Evolutionary conservation across 1,139 yeast genomes (phyloP).

Genomic region (Kodamaea alishanica): DNA sequence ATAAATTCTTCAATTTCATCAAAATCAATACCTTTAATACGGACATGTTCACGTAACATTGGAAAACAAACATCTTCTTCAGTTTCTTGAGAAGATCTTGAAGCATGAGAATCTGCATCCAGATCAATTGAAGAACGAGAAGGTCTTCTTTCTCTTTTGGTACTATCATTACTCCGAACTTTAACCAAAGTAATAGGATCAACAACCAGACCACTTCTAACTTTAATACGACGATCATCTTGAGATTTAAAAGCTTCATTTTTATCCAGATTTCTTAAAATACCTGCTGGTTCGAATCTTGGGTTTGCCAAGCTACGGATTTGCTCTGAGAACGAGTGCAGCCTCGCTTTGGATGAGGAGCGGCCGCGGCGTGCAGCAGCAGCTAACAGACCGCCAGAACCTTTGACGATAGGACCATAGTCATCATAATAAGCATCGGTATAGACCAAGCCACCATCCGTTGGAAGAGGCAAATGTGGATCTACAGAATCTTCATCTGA

Average conservation of each 20-base stretch:
- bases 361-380: conserved; percentile 21
- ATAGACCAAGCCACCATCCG: not conserved
- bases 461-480: not conserved
- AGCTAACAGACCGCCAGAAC: conserved; percentile 14
- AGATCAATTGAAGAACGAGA: conserved; percentile 47
- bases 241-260: not conserved
- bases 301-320: conserved; percentile 13
- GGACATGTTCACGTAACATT: conserved; percentile 68
- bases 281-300: not conserved
- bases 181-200: conserved; percentile 30
- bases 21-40: conserved; percentile 72
- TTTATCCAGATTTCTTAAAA: conserved; percentile 1
- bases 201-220: no score
- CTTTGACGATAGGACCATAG: conserved; percentile 14
- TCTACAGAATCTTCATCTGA: no score
- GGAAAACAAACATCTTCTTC: conserved; percentile 99
- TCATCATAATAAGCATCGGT: conserved; percentile 12
- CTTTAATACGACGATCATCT: no score
- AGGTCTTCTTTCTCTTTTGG: conserved; percentile 30
- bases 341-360: conserved; percentile 21
- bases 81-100: conserved; percentile 75
- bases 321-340: conserved; percentile 30
- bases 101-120: conserved; percentile 68
- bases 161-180: conserved; percentile 34
- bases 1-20: conserved; percentile 77